phyloP scores from a whole-genome alignment of 345 rosid genomes.

The Dipteronia sinensis region DNA sequence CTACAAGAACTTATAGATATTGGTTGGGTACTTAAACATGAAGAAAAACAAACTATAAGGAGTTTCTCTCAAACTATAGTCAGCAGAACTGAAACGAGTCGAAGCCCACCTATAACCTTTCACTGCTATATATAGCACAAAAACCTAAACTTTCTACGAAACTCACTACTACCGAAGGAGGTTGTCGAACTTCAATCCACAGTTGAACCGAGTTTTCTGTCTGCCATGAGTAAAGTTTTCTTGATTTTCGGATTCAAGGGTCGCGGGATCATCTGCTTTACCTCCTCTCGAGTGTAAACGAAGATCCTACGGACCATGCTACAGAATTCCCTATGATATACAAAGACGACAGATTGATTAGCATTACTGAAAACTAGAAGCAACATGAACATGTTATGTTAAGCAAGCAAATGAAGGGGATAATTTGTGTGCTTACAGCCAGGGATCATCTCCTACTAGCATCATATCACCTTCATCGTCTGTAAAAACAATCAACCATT shows the following conservation, averaged over 20 bases:
- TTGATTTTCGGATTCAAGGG: slow-evolving; percentile 30
- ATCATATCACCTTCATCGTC: slow-evolving; percentile 63
- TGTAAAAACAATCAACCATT: slow-evolving; percentile 55
- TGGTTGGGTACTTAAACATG: background rate
- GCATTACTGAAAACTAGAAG: background rate
- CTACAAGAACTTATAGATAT: too few relatives aligned
- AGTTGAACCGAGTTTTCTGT: background rate
- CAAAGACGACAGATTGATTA: background rate
- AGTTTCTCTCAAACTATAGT: slow-evolving; percentile 6
- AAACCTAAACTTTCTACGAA: background rate
- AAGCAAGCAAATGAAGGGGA: background rate
- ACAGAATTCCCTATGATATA: slow-evolving; percentile 52
- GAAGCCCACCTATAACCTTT: background rate
- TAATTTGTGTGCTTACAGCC: slow-evolving; percentile 45
- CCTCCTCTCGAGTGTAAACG: slow-evolving; percentile 53
- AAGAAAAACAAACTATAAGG: background rate
- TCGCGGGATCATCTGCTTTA: slow-evolving; percentile 44
- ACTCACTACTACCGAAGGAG: background rate
- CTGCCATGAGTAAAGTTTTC: slow-evolving; percentile 18
- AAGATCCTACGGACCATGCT: slow-evolving; percentile 53
- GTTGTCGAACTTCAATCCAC: background rate
- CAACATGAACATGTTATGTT: background rate
- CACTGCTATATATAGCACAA: background rate
- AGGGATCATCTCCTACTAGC: slow-evolving; percentile 69
- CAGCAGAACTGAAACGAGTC: background rate